These are phyloP conservation scores for Nicotiana benthamiana DNA, from an alignment of 257 asterid genomes.

Conservation along the genomic window DNA sequence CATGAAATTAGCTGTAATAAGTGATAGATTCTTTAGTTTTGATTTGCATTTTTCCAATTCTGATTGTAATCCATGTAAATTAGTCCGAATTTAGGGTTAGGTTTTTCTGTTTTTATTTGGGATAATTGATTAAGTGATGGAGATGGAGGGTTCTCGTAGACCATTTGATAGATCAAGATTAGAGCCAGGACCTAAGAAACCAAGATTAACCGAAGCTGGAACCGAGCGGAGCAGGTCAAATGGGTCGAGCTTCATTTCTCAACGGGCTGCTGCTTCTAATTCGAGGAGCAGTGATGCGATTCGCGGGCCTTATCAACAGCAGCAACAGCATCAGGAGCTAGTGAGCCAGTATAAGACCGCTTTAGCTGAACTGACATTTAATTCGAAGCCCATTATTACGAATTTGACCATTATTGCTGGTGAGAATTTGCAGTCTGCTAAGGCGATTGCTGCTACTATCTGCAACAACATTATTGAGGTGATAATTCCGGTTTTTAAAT, in stretches of 20 bases:
- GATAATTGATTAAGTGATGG: slow-evolving; percentile 10
- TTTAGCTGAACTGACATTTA: slow-evolving; percentile 74
- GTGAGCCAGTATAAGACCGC: slow-evolving; percentile 89
- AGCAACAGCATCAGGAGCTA: slow-evolving; percentile 58
- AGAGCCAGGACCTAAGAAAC: slow-evolving; percentile 76
- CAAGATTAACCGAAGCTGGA: slow-evolving; percentile 55
- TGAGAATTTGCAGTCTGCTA: slow-evolving; percentile 83
- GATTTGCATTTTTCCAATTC: background rate
- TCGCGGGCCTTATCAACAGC: slow-evolving; percentile 46
- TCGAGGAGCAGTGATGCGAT: slow-evolving; percentile 43
- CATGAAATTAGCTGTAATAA: background rate
- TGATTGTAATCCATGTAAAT: background rate
- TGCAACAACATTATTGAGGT: slow-evolving; percentile 88
- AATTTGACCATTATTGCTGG: slow-evolving; percentile 97
- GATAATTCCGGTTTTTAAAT: slow-evolving; percentile 37
- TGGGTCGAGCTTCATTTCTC: slow-evolving; percentile 46
- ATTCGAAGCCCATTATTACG: slow-evolving; percentile 93
- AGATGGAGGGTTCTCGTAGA: slow-evolving; percentile 82
- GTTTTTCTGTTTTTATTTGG: background rate
- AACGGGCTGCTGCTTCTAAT: slow-evolving; percentile 16
- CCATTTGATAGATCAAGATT: slow-evolving; percentile 65
- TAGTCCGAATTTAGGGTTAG: background rate
- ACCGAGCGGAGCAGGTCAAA: slow-evolving; percentile 48
- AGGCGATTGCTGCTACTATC: slow-evolving; percentile 69
- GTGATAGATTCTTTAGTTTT: background rate